Percentiles rank a stretch among this genome's conserved stretches.
Conservation (phyloP, 768 basidiomycete genomes). For the Kwoniella sp. region DNA sequence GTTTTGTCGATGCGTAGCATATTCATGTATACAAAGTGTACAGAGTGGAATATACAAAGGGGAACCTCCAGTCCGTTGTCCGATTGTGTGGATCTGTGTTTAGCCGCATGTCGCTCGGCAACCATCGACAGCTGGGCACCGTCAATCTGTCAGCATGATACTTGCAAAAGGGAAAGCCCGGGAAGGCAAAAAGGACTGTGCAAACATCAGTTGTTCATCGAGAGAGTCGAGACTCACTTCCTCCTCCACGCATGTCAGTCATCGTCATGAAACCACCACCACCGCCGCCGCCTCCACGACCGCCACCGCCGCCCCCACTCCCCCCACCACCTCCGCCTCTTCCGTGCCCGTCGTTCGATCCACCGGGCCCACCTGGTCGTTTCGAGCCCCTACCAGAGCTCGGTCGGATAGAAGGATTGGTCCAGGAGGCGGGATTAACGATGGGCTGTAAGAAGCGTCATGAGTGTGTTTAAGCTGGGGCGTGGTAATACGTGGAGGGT, state of each 20-base stretch:
- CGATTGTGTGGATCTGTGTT: neutral
- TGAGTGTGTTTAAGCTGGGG: too few relatives aligned
- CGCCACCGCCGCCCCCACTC: constrained; percentile 25
- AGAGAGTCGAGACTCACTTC: constrained; percentile 39
- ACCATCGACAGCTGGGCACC: constrained; percentile 37
- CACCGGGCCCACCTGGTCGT: constrained; percentile 4
- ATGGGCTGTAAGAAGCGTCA: too few relatives aligned
- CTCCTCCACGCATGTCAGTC: constrained; percentile 41
- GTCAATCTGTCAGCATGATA: constrained; percentile 1
- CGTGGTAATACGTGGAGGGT: too few relatives aligned
- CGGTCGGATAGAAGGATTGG: constrained; percentile 30
- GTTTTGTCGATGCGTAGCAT: too few relatives aligned
- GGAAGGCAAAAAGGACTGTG: too few relatives aligned
- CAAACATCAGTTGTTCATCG: too few relatives aligned
- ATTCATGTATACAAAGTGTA: neutral
- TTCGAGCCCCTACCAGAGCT: neutral
- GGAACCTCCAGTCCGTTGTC: neutral
- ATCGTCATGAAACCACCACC: constrained; percentile 44
- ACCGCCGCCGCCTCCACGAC: constrained; percentile 36
- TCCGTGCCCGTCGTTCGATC: constrained; percentile 9
- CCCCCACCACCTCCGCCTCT: constrained; percentile 23
- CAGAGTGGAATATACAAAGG: neutral
- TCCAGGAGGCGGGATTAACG: constrained; percentile 39
- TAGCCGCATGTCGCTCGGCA: constrained; percentile 49
- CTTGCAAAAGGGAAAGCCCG: neutral